Conservation (phyloP, 192 early-diverging fungal species). For the Entomortierella beljakovae region DNA sequence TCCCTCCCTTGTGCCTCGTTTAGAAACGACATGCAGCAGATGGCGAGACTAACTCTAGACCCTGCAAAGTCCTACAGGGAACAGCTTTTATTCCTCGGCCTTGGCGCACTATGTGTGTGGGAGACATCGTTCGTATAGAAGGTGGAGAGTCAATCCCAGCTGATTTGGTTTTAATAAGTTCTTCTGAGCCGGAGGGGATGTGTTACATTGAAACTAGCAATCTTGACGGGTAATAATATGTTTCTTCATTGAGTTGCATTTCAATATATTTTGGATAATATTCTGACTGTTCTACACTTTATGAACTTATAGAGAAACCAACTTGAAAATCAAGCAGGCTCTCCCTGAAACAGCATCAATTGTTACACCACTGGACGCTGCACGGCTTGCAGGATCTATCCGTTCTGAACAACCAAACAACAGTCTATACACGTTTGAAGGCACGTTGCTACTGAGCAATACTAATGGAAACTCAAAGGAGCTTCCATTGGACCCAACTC, state of each 20-base stretch:
- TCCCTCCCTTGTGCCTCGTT: background rate
- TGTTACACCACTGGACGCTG: conserved; percentile 76
- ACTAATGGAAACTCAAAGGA: conserved; percentile 66
- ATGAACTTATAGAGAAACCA: conserved; percentile 82
- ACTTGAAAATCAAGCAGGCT: conserved; percentile 97
- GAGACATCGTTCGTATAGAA: conserved; percentile 93
- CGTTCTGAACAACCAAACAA: conserved; percentile 97
- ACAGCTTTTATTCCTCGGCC: conserved; percentile 77
- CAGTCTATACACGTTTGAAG: conserved; percentile 95
- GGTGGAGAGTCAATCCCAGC: conserved; percentile 92
- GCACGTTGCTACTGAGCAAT: conserved; percentile 70
- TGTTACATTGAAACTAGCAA: conserved; percentile 99
- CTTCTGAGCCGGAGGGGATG: conserved; percentile 94
- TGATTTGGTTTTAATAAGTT: conserved; percentile 90
- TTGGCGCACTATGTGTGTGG: conserved; percentile 87
- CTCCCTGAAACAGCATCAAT: conserved; percentile 84
- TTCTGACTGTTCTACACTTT: too few species aligned
- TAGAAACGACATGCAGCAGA: conserved; percentile 82
- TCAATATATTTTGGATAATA: too few species aligned
- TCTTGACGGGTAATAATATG: conserved; percentile 81
- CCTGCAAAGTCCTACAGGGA: conserved; percentile 72
- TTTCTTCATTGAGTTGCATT: background rate
- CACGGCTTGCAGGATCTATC: conserved; percentile 73
- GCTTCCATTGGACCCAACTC: conserved; percentile 88
- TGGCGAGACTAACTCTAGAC: conserved; percentile 75